phyloP scores from a whole-genome alignment of 352 stramenopile genomes.

The Pythium chondricola region DNA sequence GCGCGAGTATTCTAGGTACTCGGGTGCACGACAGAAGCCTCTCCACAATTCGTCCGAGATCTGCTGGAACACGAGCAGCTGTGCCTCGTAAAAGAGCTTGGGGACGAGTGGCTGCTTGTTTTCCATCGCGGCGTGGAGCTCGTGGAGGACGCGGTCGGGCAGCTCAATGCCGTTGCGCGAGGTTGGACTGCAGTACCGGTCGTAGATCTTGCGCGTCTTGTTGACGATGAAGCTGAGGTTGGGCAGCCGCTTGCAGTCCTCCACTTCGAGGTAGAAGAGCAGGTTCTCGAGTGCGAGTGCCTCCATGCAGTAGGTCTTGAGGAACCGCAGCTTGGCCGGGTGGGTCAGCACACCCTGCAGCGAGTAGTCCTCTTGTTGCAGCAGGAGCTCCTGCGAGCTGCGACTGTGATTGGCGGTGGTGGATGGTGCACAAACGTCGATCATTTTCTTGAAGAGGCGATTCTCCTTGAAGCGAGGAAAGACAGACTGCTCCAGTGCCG shows the following conservation, averaged over 20 bases:
- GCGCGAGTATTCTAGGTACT: slow-evolving; percentile 64
- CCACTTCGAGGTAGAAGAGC: slow-evolving; percentile 80
- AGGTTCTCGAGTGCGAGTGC: slow-evolving; percentile 75
- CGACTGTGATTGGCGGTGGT: not conserved
- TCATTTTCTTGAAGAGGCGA: slow-evolving; percentile 73
- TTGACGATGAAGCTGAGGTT: slow-evolving; percentile 79
- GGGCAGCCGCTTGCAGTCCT: slow-evolving; percentile 77
- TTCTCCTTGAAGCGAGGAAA: slow-evolving; percentile 74
- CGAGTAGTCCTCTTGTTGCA: slow-evolving; percentile 46
- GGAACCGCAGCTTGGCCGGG: slow-evolving; percentile 70
- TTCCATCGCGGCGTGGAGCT: slow-evolving; percentile 46
- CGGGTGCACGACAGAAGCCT: slow-evolving; percentile 54
- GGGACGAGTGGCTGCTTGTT: slow-evolving; percentile 38
- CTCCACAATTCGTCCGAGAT: slow-evolving; percentile 73
- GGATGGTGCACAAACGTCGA: slow-evolving; percentile 47
- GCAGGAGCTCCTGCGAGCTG: slow-evolving; percentile 11
- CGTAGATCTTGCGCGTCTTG: slow-evolving; percentile 73
- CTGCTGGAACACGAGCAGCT: slow-evolving; percentile 41
- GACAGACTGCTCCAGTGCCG: slow-evolving; percentile 64
- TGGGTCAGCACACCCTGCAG: slow-evolving; percentile 57
- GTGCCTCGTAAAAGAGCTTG: slow-evolving; percentile 68
- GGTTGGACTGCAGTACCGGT: slow-evolving; percentile 52
- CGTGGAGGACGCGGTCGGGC: slow-evolving; percentile 23
- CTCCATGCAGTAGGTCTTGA: slow-evolving; percentile 86
- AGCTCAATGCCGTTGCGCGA: slow-evolving; percentile 47